These are phyloP conservation scores for Salix arbutifolia DNA, from an alignment of 345 rosid genomes.

Conservation along the genomic window DNA sequence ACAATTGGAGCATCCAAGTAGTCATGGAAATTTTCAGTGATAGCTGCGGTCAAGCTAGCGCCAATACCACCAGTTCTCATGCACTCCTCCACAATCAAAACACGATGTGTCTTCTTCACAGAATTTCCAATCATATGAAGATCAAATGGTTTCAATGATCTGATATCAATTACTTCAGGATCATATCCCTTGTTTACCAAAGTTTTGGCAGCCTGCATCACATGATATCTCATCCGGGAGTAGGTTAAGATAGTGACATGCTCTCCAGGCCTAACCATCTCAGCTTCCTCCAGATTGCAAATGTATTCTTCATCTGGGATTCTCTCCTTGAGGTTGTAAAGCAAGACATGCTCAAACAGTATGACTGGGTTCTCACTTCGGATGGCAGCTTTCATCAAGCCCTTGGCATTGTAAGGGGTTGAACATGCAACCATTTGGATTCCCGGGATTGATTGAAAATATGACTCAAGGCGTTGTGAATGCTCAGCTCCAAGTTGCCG, in stretches of 20 bases:
- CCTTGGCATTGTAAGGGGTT: conserved; percentile 96
- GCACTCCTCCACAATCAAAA: conserved; percentile 92
- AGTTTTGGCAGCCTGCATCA: conserved; percentile 94
- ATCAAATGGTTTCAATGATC: conserved; percentile 89
- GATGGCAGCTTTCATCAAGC: conserved; percentile 97
- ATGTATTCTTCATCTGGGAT: conserved; percentile 88
- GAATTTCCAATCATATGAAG: conserved; percentile 88
- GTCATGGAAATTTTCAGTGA: conserved; percentile 82
- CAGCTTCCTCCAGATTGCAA: conserved; percentile 90
- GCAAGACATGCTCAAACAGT: conserved; percentile 91
- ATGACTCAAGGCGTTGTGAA: conserved; percentile 91
- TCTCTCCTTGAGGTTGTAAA: conserved; percentile 94
- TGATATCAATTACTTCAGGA: conserved; percentile 90
- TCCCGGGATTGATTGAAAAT: conserved; percentile 97
- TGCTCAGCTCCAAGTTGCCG: conserved; percentile 97
- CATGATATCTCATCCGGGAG: conserved; percentile 95
- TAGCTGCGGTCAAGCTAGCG: conserved; percentile 86
- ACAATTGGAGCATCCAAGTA: conserved; percentile 89
- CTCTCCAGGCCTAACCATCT: conserved; percentile 94
- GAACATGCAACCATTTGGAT: conserved; percentile 99
- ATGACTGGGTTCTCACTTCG: conserved; percentile 97
- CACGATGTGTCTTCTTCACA: conserved; percentile 84
- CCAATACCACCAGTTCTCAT: conserved; percentile 98
- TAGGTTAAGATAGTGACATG: conserved; percentile 82
- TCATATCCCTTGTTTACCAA: conserved; percentile 88